These are phyloP conservation scores for Paecilomyces sp. DNA, from an alignment of 2,329 filamentous ascomycete species.

Conservation along the genomic window DNA sequence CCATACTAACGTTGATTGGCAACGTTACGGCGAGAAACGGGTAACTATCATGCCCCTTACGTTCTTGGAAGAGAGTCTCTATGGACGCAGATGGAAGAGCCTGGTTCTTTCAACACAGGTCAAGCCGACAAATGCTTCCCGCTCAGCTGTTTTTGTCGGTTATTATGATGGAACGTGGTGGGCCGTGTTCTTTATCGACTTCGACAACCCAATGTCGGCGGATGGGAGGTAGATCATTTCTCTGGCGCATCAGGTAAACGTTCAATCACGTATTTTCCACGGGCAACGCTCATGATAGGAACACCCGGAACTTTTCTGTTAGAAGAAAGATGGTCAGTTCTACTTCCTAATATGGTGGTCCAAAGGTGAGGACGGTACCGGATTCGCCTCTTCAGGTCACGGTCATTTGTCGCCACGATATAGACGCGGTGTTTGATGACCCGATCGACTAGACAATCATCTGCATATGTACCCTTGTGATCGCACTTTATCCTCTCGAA, in stretches of 20 bases:
- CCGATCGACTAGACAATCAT: conserved; percentile 74
- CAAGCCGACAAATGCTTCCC: neutral
- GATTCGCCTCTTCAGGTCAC: conserved; percentile 73
- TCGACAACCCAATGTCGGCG: neutral
- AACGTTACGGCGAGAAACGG: neutral
- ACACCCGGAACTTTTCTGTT: conserved; percentile 62
- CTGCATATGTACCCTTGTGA: conserved; percentile 81
- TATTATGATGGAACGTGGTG: neutral
- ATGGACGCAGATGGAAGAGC: neutral
- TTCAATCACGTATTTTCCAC: conserved; percentile 93
- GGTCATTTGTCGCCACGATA: conserved; percentile 64
- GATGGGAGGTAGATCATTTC: conserved; percentile 21
- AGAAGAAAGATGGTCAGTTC: neutral
- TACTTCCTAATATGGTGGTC: neutral
- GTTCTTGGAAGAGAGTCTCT: neutral
- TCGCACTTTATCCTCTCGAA: conserved; percentile 83
- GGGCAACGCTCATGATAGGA: conserved; percentile 66
- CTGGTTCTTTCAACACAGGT: neutral
- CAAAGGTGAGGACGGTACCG: conserved; percentile 32
- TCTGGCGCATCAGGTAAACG: conserved; percentile 78
- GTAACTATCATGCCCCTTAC: neutral
- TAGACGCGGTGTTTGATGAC: conserved; percentile 69
- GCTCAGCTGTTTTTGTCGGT: neutral
- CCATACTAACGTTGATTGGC: neutral
- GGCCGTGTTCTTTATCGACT: neutral